Evolutionary conservation across 208 protist genomes (phyloP).

Genomic region (Herpetomonas tarakana): DNA sequence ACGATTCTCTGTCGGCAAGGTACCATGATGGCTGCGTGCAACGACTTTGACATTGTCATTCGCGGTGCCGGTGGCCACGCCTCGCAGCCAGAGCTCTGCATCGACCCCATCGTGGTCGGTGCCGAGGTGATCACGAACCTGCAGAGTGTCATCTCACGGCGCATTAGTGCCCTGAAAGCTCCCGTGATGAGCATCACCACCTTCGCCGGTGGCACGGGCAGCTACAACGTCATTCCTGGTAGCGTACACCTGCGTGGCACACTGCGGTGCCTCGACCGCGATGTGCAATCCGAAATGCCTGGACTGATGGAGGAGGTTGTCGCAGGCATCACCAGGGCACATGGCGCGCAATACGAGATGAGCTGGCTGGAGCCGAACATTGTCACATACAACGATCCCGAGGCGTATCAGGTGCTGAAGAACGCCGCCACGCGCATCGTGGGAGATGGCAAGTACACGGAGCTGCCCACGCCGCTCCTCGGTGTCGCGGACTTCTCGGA

Average conservation of each 20-base stretch:
- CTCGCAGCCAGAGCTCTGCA: slow-evolving; percentile 58
- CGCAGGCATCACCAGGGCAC: slow-evolving; percentile 54
- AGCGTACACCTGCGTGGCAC: slow-evolving; percentile 64
- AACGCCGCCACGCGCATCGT: slow-evolving; percentile 43
- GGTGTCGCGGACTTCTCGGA: slow-evolving; percentile 75
- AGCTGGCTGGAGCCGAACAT: slow-evolving; percentile 81
- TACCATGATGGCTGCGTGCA: slow-evolving; percentile 42
- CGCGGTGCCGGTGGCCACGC: slow-evolving; percentile 63
- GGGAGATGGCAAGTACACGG: slow-evolving; percentile 38
- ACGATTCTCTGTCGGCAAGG: slow-evolving; percentile 29
- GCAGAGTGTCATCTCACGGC: slow-evolving; percentile 65
- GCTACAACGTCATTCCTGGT: slow-evolving; percentile 77
- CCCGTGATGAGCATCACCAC: slow-evolving; percentile 68
- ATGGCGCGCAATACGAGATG: slow-evolving; percentile 54
- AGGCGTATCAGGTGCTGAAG: slow-evolving; percentile 58
- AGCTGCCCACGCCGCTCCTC: slow-evolving; percentile 41
- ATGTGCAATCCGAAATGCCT: slow-evolving; percentile 53
- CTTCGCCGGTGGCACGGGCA: slow-evolving; percentile 50
- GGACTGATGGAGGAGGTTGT: slow-evolving; percentile 68
- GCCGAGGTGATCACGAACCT: slow-evolving; percentile 50
- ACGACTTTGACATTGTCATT: slow-evolving; percentile 72
- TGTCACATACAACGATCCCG: slow-evolving; percentile 73
- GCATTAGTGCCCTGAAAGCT: slow-evolving; percentile 48
- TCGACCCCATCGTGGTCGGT: slow-evolving; percentile 65
- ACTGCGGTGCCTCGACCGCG: slow-evolving; percentile 63